phyloP scores from a whole-genome alignment of 108 stramenopile species.

The Asterionellopsis glacialis region DNA sequence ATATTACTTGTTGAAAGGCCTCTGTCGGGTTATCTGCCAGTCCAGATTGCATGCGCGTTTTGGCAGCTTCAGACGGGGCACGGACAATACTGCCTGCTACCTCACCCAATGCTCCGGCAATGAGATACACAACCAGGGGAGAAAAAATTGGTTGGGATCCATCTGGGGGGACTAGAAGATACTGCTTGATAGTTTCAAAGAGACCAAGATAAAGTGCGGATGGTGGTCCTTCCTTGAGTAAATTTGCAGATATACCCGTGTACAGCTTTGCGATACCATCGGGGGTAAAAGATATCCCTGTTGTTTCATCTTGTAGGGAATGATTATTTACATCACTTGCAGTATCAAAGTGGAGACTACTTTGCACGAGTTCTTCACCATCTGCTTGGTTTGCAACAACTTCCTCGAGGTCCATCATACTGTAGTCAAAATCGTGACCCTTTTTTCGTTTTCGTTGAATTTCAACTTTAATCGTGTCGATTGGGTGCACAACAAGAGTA shows the following conservation, averaged over 20 bases:
- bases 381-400: background rate
- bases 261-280: constrained; percentile 9
- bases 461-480: constrained; percentile 39
- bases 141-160: constrained; percentile 1
- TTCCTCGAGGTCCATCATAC: background rate
- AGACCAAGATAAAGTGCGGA: constrained; percentile 35
- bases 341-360: too few species aligned
- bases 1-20: constrained; percentile 3
- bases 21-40: constrained; percentile 9
- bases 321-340: too few species aligned
- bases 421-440: background rate
- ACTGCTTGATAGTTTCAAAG: constrained; percentile 27
- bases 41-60: constrained; percentile 23
- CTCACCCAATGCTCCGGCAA: constrained; percentile 36
- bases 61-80: constrained; percentile 37
- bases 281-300: too few species aligned
- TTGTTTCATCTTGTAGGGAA: too few species aligned
- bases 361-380: background rate
- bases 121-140: constrained; percentile 23
- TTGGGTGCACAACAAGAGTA: constrained; percentile 37
- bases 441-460: constrained; percentile 14
- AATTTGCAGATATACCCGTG: constrained; percentile 14
- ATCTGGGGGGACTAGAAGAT: background rate
- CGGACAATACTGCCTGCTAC: constrained; percentile 22
- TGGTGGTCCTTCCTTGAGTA: constrained; percentile 39